Base-by-base conservation (phyloP, 2,329 filamentous ascomycete genomes). In the Neofusicoccum cordaticola region DNA sequence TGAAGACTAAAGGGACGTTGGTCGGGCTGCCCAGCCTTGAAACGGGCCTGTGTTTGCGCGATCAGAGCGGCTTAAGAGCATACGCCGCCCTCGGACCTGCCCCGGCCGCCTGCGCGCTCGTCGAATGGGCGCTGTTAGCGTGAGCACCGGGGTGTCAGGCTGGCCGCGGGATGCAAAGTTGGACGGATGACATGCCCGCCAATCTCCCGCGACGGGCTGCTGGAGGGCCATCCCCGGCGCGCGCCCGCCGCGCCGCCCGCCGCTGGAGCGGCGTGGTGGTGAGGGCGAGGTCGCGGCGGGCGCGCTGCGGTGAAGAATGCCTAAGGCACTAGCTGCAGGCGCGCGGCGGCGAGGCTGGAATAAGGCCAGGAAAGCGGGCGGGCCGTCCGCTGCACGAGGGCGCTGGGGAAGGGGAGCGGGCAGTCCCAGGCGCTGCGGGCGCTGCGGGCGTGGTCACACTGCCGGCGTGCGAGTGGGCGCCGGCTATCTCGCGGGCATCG, bases 81-180 rank as follows among this genome's bases (percentile, higher is more conserved):
- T 58, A 44, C 53, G 52, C 52, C 41, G 37, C 19, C 41, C 53
- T 58, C 53, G 53, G 53, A 58, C 39, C 53, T 15, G 27, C 39
- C 22, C 53, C 41, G 53, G 41, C 53, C 53, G 53, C 12, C 39
- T 12, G 56, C 56, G 42, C 56, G 35, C 41, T 47, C 56, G 56
- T 60, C 56, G 56, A 60, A 60, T 60, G 56, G 56, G 56, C 56
- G 41, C 15, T 34, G 47, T 37, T 60, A 60, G 56, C 42, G 56
- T 60, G 56, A 12, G 42, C 56, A 57, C 41, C 41, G 7, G 41
- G 56, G 56, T 47, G 56, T 39, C 56, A 60, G 56, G 42, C 56
- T 47, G 56, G 15, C 31, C 47, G 56, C 42, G 41, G 52, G 52
- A 42, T 57, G 37, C 39, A 58, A 58, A 45, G 41, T 47, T 47